Percentiles rank a stretch among this genome's conserved stretches.
phyloP scores from a whole-genome alignment of 2,329 filamentous ascomycete genomes.

The Phialophora verrucosa region DNA sequence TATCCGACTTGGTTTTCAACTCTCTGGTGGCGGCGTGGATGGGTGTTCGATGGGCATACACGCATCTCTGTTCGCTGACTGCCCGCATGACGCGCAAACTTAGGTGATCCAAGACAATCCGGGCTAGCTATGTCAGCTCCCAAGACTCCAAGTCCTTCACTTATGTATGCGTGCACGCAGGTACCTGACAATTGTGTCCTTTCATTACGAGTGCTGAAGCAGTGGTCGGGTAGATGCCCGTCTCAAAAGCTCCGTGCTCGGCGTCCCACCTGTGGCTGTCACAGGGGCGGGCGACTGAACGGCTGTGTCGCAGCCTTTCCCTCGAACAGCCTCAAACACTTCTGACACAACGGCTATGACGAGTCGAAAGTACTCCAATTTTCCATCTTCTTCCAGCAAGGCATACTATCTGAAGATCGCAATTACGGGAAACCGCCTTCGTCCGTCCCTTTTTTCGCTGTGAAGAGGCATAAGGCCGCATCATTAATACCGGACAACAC shows the following conservation, averaged over 20 bases:
- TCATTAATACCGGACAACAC: neutral
- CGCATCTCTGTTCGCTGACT: neutral
- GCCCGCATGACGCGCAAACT: conserved; percentile 3
- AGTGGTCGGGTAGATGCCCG: neutral
- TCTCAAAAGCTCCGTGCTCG: neutral
- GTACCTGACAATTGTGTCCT: neutral
- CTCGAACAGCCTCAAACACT: neutral
- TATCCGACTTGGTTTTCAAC: neutral
- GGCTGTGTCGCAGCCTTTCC: conserved; percentile 3
- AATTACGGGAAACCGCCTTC: neutral
- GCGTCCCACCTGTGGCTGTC: neutral
- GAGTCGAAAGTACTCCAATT: neutral
- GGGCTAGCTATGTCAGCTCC: conserved; percentile 1
- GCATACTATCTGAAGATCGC: neutral
- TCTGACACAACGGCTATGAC: neutral
- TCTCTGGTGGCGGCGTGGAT: too few relatives aligned
- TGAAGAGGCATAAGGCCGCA: neutral
- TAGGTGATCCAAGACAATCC: conserved; percentile 5
- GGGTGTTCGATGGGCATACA: neutral
- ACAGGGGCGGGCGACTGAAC: neutral
- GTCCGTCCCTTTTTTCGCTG: neutral
- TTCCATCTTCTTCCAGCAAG: neutral
- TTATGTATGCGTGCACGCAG: neutral
- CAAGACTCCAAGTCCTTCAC: conserved; percentile 2
- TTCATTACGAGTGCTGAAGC: neutral